Evolutionary conservation across 192 early-diverging fungal genomes (phyloP).

Genomic region (Dispira simplex): DNA sequence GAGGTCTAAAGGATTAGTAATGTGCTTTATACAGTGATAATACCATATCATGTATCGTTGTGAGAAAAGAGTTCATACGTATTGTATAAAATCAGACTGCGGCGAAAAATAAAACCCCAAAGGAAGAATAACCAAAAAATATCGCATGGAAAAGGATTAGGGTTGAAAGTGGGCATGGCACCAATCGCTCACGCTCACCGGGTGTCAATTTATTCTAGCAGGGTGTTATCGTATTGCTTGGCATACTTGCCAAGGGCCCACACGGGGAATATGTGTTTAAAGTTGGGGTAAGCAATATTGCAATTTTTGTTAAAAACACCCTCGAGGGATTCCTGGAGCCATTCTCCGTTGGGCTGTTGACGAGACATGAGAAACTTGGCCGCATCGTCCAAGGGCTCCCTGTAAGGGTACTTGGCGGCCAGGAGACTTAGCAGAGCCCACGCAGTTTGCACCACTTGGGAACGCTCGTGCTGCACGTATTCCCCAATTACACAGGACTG

Average conservation of each 20-base stretch:
- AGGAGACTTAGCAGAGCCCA: constrained; percentile 79
- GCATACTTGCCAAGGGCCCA: constrained; percentile 84
- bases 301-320: constrained; percentile 95
- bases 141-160: background rate
- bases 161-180: background rate
- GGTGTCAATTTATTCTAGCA: background rate
- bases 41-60: too few relatives aligned
- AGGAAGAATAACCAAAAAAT: background rate
- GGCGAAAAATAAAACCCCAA: background rate
- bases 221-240: constrained; percentile 41
- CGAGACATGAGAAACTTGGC: constrained; percentile 64
- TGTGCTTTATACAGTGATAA: too few relatives aligned
- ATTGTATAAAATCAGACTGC: background rate
- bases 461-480: constrained; percentile 44
- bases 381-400: constrained; percentile 44
- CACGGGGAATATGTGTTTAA: constrained; percentile 82
- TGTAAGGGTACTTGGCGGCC: constrained; percentile 75
- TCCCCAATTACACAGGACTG: constrained; percentile 54
- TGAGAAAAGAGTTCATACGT: too few relatives aligned
- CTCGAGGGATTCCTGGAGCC: constrained; percentile 94
- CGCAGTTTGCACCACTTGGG: constrained; percentile 87
- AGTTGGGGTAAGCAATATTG: constrained; percentile 81
- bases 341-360: constrained; percentile 85
- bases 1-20: too few relatives aligned
- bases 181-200: background rate